Percentiles rank a stretch among this genome's conserved stretches.
Conservation (phyloP, 305 asterid species). For the Andrographis paniculata region DNA sequence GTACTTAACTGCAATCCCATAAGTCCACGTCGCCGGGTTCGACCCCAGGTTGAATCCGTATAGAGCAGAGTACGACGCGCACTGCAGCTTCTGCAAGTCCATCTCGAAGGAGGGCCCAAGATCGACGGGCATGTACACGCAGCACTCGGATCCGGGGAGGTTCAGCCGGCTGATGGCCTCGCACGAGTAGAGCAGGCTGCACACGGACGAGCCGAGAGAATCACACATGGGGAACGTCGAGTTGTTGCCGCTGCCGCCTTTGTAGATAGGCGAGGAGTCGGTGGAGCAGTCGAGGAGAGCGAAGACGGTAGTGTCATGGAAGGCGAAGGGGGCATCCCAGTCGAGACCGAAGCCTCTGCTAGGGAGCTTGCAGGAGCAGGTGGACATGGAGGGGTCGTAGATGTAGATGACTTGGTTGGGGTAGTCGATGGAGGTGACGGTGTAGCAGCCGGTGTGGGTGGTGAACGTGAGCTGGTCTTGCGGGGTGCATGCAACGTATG, state of each 20-base stretch:
- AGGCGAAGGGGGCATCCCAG: slow-evolving; percentile 62
- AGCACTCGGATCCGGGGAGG: slow-evolving; percentile 50
- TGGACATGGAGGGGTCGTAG: slow-evolving; percentile 72
- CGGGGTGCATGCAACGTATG: slow-evolving; percentile 41
- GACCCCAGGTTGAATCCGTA: slow-evolving; percentile 45
- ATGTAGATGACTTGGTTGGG: slow-evolving; percentile 43
- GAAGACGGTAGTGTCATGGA: slow-evolving; percentile 50
- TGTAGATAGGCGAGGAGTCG: slow-evolving; percentile 42
- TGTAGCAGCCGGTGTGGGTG: slow-evolving; percentile 63
- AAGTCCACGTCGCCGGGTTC: slow-evolving; percentile 56
- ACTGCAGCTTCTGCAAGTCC: slow-evolving; percentile 55
- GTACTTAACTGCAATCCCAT: slow-evolving; percentile 62
- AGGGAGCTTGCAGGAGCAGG: slow-evolving; percentile 62
- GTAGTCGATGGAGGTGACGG: slow-evolving; percentile 66
- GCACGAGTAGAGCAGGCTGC: slow-evolving; percentile 56
- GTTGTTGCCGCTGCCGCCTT: slow-evolving; percentile 19
- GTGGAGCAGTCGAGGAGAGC: slow-evolving; percentile 58
- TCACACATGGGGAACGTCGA: slow-evolving; percentile 47
- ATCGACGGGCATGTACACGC: slow-evolving; percentile 76
- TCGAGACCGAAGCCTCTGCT: slow-evolving; percentile 78
- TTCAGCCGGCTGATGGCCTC: slow-evolving; percentile 45
- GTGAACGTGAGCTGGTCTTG: slow-evolving; percentile 49
- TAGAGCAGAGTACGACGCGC: slow-evolving; percentile 55
- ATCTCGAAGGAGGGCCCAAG: slow-evolving; percentile 78
- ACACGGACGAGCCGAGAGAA: slow-evolving; percentile 39